phyloP scores from a whole-genome alignment of 495 filamentous ascomycete species.

The Polyplosphaeria fusca region DNA sequence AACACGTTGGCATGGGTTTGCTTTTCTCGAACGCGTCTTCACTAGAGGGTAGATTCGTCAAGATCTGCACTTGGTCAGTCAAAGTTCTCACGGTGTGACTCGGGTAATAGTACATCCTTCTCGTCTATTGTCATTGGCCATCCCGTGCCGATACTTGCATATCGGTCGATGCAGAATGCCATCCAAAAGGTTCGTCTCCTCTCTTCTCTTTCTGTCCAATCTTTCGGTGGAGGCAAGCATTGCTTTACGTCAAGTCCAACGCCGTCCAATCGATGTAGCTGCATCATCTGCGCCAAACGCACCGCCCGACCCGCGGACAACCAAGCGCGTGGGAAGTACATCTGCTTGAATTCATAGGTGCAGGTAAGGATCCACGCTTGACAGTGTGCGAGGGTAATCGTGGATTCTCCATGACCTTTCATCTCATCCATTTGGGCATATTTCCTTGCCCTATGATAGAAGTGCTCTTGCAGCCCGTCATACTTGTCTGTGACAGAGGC shows the following conservation, averaged over 20 bases:
- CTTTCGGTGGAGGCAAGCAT: slow-evolving; percentile 74
- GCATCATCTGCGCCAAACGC: slow-evolving; percentile 84
- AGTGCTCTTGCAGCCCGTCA: slow-evolving; percentile 68
- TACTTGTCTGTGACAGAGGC: slow-evolving; percentile 81
- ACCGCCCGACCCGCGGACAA: slow-evolving; percentile 78
- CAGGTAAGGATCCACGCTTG: slow-evolving; percentile 80
- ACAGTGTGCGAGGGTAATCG: slow-evolving; percentile 74
- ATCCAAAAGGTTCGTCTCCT: slow-evolving; percentile 92
- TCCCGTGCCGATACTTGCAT: slow-evolving; percentile 93
- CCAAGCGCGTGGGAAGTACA: slow-evolving; percentile 98
- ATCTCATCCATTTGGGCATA: slow-evolving; percentile 88
- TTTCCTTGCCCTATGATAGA: slow-evolving; percentile 84
- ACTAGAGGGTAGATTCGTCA: slow-evolving; percentile 76
- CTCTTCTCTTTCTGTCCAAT: slow-evolving; percentile 94
- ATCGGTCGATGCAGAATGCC: slow-evolving; percentile 83
- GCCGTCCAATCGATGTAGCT: slow-evolving; percentile 85
- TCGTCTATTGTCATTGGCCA: slow-evolving; percentile 97
- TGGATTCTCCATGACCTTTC: slow-evolving; percentile 85
- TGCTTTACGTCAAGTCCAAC: slow-evolving; percentile 88
- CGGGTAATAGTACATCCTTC: slow-evolving; percentile 62
- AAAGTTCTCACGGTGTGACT: too few species aligned
- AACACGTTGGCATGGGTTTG: slow-evolving; percentile 64
- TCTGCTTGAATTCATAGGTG: slow-evolving; percentile 91
- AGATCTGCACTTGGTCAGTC: slow-evolving; percentile 51
- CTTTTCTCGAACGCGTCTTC: slow-evolving; percentile 87